phyloP scores from a whole-genome alignment of 495 filamentous ascomycete species.

The Penicillium mononematosum region DNA sequence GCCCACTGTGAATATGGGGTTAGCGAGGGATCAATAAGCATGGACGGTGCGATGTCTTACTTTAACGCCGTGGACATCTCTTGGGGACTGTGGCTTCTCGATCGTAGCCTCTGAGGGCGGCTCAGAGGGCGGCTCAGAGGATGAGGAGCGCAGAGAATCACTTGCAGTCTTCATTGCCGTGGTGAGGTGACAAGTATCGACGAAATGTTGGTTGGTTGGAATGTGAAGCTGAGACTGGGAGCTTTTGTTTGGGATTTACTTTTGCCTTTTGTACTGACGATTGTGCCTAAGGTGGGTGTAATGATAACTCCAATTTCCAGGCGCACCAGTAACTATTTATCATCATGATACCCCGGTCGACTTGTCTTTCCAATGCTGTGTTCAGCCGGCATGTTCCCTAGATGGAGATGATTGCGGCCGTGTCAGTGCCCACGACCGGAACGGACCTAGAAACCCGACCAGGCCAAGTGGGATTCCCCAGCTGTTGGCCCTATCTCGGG shows the following conservation, averaged over 20 bases:
- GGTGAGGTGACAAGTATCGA: too few species aligned
- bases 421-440: not conserved
- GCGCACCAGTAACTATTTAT: not conserved
- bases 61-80: not conserved
- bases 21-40: not conserved
- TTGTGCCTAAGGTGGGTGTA: not conserved
- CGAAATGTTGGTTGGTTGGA: not conserved
- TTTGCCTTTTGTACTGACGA: not conserved
- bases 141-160: not conserved
- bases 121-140: conserved; percentile 5
- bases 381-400: not conserved
- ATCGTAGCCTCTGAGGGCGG: not conserved
- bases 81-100: conserved; percentile 1
- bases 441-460: not conserved
- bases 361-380: too few species aligned
- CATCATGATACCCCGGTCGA: not conserved
- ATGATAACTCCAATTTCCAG: not conserved
- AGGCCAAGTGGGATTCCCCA: not conserved
- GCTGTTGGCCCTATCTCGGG: not conserved
- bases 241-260: not conserved
- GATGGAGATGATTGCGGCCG: not conserved
- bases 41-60: not conserved
- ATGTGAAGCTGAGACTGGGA: not conserved
- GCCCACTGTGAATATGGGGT: conserved; percentile 12
- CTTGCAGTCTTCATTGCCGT: not conserved